phyloP scores from a whole-genome alignment of 805 yeast species.

The Ogataea kodamae region DNA sequence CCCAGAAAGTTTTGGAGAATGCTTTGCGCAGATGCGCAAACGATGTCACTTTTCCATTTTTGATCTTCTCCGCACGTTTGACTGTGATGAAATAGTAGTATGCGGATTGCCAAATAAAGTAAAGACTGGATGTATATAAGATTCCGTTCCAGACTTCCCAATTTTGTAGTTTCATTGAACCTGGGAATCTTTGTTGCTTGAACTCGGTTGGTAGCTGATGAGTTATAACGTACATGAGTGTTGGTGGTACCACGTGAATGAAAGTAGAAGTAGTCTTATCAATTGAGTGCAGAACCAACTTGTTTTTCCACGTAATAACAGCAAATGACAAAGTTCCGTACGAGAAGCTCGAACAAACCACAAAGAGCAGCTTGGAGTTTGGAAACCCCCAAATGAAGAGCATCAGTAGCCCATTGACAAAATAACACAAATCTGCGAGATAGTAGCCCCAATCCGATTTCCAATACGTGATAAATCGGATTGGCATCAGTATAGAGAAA shows the following conservation, averaged over 20 bases:
- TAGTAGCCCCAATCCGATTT: slow-evolving; percentile 78
- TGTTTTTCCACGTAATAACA: slow-evolving; percentile 93
- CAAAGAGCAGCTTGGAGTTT: slow-evolving; percentile 62
- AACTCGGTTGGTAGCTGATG: slow-evolving; percentile 62
- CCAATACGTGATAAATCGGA: slow-evolving; percentile 77
- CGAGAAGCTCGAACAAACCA: slow-evolving; percentile 80
- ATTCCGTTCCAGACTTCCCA: slow-evolving; percentile 75
- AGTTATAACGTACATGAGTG: slow-evolving; percentile 79
- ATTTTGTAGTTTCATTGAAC: slow-evolving; percentile 61
- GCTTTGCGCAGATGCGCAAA: slow-evolving; percentile 79
- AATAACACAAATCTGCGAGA: slow-evolving; percentile 91
- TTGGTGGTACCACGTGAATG: slow-evolving; percentile 89
- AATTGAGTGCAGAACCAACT: slow-evolving; percentile 83
- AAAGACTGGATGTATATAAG: slow-evolving; percentile 73
- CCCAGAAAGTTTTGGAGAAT: slow-evolving; percentile 61
- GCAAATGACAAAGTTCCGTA: slow-evolving; percentile 92
- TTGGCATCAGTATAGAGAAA: slow-evolving; percentile 68
- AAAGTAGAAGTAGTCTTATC: slow-evolving; percentile 91
- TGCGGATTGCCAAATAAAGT: slow-evolving; percentile 83
- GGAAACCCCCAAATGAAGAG: slow-evolving; percentile 84
- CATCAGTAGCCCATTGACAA: slow-evolving; percentile 69
- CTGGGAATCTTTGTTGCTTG: slow-evolving; percentile 65
- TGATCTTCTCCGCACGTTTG: slow-evolving; percentile 71
- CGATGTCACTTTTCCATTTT: slow-evolving; percentile 81
- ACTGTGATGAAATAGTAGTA: slow-evolving; percentile 93